Evolutionary conservation across 768 basidiomycete species (phyloP), one percentile per base, ranked within the genome.

Genomic region (Exidia glandulosa): DNA sequence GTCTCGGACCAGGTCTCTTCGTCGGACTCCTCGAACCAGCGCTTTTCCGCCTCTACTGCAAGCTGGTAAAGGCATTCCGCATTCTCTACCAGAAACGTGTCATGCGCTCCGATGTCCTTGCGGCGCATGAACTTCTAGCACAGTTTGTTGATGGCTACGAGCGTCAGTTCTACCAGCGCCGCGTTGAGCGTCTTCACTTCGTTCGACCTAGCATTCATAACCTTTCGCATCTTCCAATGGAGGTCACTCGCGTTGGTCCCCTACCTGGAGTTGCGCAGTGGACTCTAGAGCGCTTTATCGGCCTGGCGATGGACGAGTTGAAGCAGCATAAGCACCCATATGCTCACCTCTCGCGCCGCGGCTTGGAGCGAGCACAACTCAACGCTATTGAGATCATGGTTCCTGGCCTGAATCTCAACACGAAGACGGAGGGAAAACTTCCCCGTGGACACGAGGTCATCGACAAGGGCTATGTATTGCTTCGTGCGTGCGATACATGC

Each of bases 1-100:
- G 64, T 13, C 56, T 68, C 2, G 62, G 63, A 31, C 57, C 57
- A 10, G 57, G 32, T 9, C 27, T 57, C 19, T 41, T 57, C 31
- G 25, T 34, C 36, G 57, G 36, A 13, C 14, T 57, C 5, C 36
- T 57, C 5, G 31, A 27, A 5, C 16, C 14, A 9, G 32, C 13
- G 5, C 12, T 30, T 32, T 57, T 9, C 32, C 32, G 36, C 9
- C 5, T 23, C 5, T 45, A 45, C 41, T 45, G 41, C 41, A 45
- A 45, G 41, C 41, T 45, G 16, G 36, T 55, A 16, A 31, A 55
- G 30, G 4, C 30, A 5, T 31, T 55, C 13, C 54, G 54, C 29
- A 16, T 55, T 33, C 30, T 55, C 54, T 33, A 55, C 54, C 54
- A 55, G 23, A 55, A 33, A 25, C 19, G 14, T 13, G 29, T 55